Conservation (phyloP, 257 asterid species). For the Capsicum chinense region DNA sequence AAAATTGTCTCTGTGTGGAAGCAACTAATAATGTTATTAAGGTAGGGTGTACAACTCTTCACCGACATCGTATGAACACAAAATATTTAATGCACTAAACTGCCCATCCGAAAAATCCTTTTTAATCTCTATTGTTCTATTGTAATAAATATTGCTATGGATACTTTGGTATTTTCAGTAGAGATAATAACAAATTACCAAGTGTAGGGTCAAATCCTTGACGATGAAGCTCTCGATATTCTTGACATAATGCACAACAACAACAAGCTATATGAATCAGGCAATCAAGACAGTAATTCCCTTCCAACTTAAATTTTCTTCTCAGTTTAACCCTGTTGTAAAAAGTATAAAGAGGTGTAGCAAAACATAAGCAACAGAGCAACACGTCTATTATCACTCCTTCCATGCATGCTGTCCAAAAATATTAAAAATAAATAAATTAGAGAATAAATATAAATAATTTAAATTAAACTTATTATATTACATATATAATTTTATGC, state of each 20-base stretch:
- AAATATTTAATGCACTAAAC: too few relatives aligned
- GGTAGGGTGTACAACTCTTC: too few relatives aligned
- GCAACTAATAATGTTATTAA: too few relatives aligned
- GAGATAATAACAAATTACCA: conserved; percentile 28
- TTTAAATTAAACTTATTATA: neutral
- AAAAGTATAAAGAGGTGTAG: conserved; percentile 31
- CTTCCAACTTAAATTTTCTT: conserved; percentile 36
- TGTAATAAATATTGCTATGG: too few relatives aligned
- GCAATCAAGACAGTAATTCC: conserved; percentile 38
- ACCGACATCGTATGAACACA: too few relatives aligned
- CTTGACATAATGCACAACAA: conserved; percentile 47
- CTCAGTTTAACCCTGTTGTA: conserved; percentile 35
- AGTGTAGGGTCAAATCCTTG: conserved; percentile 45
- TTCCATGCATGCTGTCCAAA: conserved; percentile 37
- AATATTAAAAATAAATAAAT: neutral
- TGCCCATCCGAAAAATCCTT: too few relatives aligned
- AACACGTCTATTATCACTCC: conserved; percentile 31
- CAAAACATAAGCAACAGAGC: neutral
- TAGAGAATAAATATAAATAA: neutral
- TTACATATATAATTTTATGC: neutral
- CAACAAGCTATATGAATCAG: conserved; percentile 35
- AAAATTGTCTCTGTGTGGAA: too few relatives aligned
- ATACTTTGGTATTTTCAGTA: too few relatives aligned
- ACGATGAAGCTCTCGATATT: conserved; percentile 43
- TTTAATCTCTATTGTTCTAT: too few relatives aligned